Conservation (phyloP, 305 asterid genomes). For the Nicotiana rustica region DNA sequence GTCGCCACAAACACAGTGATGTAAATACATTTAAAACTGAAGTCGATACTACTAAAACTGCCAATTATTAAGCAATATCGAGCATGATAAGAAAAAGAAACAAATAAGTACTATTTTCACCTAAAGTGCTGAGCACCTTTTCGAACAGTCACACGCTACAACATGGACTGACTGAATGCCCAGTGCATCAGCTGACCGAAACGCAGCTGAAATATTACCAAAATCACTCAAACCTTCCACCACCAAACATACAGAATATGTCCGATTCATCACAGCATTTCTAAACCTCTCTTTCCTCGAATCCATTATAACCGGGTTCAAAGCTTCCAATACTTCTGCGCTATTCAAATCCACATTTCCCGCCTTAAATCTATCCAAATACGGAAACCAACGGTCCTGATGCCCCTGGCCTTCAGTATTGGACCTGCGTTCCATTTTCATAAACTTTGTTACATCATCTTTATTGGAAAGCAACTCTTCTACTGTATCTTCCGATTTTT, state of each 20-base stretch:
- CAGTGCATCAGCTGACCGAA: conserved; percentile 91
- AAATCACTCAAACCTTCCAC: conserved; percentile 90
- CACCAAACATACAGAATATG: conserved; percentile 85
- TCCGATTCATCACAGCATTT: conserved; percentile 73
- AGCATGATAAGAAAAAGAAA: not conserved
- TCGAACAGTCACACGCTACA: conserved; percentile 69
- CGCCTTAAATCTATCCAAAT: conserved; percentile 69
- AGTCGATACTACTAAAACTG: conserved; percentile 7
- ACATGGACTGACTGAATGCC: conserved; percentile 94
- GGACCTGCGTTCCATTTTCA: conserved; percentile 84
- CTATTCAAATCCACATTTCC: conserved; percentile 62
- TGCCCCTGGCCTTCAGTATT: conserved; percentile 38
- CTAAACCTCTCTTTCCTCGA: conserved; percentile 80
- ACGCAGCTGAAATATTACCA: conserved; percentile 94
- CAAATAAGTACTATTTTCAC: conserved; percentile 42
- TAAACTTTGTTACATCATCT: conserved; percentile 66
- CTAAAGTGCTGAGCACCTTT: conserved; percentile 66
- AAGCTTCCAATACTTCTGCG: conserved; percentile 72
- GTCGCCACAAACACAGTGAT: not conserved
- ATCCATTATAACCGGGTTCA: conserved; percentile 74
- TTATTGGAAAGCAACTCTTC: conserved; percentile 55
- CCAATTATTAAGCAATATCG: conserved; percentile 22
- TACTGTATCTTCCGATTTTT: conserved; percentile 53
- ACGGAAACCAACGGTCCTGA: conserved; percentile 79
- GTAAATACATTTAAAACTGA: not conserved